A percentile compares a stretch with the other conserved stretches of the same genome.
Evolutionary conservation across 148 eudicot species (phyloP).

Genomic region (Chenopodium formosanum): DNA sequence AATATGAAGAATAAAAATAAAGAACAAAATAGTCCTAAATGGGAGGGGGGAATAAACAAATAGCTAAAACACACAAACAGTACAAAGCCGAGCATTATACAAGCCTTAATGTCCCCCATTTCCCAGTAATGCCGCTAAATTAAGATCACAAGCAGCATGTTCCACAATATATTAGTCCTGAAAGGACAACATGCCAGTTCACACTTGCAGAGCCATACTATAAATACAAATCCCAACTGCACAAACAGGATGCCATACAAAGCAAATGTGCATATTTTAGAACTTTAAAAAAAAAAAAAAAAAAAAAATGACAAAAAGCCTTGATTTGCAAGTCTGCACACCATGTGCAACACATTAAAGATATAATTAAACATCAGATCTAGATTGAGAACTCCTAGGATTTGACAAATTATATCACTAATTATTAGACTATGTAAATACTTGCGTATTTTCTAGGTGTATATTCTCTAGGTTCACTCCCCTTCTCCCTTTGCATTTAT

Average conservation of each 20-base stretch:
- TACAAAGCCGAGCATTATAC: neutral
- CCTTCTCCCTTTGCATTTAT: too few relatives aligned
- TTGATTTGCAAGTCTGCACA: conserved; percentile 25
- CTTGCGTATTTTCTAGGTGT: too few relatives aligned
- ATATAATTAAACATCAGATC: conserved; percentile 24
- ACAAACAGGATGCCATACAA: neutral
- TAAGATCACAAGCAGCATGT: conserved; percentile 22
- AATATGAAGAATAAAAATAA: neutral
- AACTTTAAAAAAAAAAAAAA: neutral
- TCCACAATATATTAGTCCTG: conserved; percentile 14
- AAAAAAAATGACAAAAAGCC: conserved; percentile 22
- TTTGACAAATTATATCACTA: conserved; percentile 23
- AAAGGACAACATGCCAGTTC: conserved; percentile 24
- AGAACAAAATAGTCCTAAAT: neutral
- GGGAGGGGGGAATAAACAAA: neutral
- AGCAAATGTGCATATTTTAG: conserved; percentile 12
- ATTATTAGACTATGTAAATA: neutral
- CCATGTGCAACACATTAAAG: conserved; percentile 31
- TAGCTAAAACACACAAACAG: neutral
- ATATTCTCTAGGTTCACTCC: too few relatives aligned
- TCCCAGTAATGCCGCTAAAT: neutral
- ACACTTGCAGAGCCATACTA: conserved; percentile 15
- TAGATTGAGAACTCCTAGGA: conserved; percentile 19
- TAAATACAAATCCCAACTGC: conserved; percentile 19
- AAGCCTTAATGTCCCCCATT: conserved; percentile 9